phyloP scores from a whole-genome alignment of 2,329 filamentous ascomycete genomes.

The Rutstroemia sp. region DNA sequence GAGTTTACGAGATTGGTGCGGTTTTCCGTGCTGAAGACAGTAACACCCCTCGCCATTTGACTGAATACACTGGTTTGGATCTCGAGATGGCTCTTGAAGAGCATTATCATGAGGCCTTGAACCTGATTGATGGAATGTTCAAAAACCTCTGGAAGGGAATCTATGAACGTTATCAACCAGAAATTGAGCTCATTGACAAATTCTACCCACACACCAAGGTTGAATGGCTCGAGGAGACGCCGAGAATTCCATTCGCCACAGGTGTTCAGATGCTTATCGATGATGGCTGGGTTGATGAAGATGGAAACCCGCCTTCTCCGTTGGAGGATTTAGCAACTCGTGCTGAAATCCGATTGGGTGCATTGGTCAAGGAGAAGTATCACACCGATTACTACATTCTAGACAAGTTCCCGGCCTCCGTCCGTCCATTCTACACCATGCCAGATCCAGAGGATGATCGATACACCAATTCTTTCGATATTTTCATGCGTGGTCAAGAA shows the following conservation, averaged over 20 bases:
- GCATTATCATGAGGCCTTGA: slow-evolving; percentile 82
- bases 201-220: slow-evolving; percentile 84
- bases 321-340: slow-evolving; percentile 78
- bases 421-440: slow-evolving; percentile 88
- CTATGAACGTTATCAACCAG: slow-evolving; percentile 59
- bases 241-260: slow-evolving; percentile 71
- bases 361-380: slow-evolving; percentile 79
- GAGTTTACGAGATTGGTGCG: slow-evolving; percentile 82
- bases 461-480: slow-evolving; percentile 89
- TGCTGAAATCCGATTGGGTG: slow-evolving; percentile 79
- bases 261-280: slow-evolving; percentile 75
- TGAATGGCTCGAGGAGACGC: slow-evolving; percentile 79
- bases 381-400: slow-evolving; percentile 88
- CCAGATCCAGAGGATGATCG: slow-evolving; percentile 64
- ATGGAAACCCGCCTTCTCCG: slow-evolving; percentile 61
- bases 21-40: slow-evolving; percentile 94
- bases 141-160: slow-evolving; percentile 71
- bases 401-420: slow-evolving; percentile 82
- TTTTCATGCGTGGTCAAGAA: slow-evolving; percentile 88
- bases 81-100: slow-evolving; percentile 86
- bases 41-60: slow-evolving; percentile 90
- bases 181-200: slow-evolving; percentile 72
- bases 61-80: slow-evolving; percentile 89
- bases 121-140: slow-evolving; percentile 70
- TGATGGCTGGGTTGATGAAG: slow-evolving; percentile 68